Evolutionary conservation across 2,329 filamentous ascomycete species (phyloP), one percentile per base, ranked within the genome.

Genomic region (Arthrobotrys conoides): DNA sequence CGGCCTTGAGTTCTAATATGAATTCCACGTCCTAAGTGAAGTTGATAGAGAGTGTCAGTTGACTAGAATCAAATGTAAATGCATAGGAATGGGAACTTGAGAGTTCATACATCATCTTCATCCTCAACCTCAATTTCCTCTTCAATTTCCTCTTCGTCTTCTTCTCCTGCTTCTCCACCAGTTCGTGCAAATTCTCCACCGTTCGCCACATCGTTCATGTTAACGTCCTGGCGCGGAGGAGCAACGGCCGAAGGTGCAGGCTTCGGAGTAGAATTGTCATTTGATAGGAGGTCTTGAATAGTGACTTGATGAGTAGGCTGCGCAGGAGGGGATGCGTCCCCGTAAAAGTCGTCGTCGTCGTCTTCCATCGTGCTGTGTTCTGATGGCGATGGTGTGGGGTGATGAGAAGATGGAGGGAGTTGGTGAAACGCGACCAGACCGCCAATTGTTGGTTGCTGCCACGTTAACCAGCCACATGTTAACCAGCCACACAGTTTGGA

Each of bases 281-380:
- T 59, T 71, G 80, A 72, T 33, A 73, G 68, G 27, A 70, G 22
- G 51, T 57, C 75, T n/a, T 78, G 75, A 12, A 78, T 55, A 22
- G 64, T 41, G 30, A 72, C 46, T 27, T 68, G 69, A 49, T 68
- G 76, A 18, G 48, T 38, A 18, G 41, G 71, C 46, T 59, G 72
- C 20, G 81, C 49, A 10, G 76, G 68, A 6, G 76, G 71, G 48
- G 67, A 66, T 10, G 76, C 71, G 44, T 82, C 81, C 48, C 82
- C 81, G 79, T 82, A 82, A 71, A 82, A 81, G 61, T 80, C 81
- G 46, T 82, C 81, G 24, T 82, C 81, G 75, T 82, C 82, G 33
- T 82, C 81, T 20, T 82, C 82, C 81, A 82, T 82, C 41, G n/a
- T 66, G 51, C 44, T 27, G 30, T 33, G 12, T 24, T 41, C 63